Conservation (phyloP, 768 basidiomycete genomes). For the Daedaleopsis sinensis region DNA sequence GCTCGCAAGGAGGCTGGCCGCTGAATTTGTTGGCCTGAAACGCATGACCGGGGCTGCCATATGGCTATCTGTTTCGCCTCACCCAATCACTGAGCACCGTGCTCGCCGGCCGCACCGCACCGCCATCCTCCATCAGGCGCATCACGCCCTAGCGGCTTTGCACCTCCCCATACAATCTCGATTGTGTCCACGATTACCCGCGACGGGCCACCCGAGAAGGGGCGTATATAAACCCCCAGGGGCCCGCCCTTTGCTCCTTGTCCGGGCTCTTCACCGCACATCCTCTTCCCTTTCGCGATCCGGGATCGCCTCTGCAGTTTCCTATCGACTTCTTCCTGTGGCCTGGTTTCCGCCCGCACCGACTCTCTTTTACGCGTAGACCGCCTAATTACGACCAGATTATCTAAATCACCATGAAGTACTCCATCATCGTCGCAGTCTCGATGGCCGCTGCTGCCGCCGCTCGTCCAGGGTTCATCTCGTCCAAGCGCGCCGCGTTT, state of each 20-base stretch:
- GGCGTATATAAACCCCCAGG: slow-evolving; percentile 6
- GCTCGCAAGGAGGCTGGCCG: no score
- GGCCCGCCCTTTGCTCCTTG: slow-evolving; percentile 2
- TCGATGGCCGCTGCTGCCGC: slow-evolving; percentile 32
- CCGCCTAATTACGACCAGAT: slow-evolving; percentile 20
- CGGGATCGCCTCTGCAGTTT: slow-evolving; percentile 13
- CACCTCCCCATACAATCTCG: background rate
- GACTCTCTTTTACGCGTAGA: slow-evolving; percentile 22
- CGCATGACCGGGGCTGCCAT: background rate
- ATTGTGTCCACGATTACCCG: slow-evolving; percentile 1
- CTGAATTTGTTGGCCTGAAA: background rate
- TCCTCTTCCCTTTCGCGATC: slow-evolving; percentile 18
- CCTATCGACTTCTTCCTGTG: slow-evolving; percentile 21
- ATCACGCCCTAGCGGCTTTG: background rate
- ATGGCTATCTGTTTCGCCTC: background rate
- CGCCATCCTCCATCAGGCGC: background rate
- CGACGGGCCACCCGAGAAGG: background rate
- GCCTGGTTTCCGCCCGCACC: slow-evolving; percentile 16
- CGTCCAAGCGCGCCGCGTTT: slow-evolving; percentile 18
- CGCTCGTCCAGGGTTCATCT: slow-evolving; percentile 22
- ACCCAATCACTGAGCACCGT: background rate
- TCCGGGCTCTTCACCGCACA: slow-evolving; percentile 15
- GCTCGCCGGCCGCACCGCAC: background rate
- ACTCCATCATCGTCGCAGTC: slow-evolving; percentile 38
- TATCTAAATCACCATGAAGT: slow-evolving; percentile 36